Evolutionary conservation across 176 grass and related monocot genomes (phyloP), one percentile per base, ranked within the genome.

Genomic region (Alloteropsis semialata): DNA sequence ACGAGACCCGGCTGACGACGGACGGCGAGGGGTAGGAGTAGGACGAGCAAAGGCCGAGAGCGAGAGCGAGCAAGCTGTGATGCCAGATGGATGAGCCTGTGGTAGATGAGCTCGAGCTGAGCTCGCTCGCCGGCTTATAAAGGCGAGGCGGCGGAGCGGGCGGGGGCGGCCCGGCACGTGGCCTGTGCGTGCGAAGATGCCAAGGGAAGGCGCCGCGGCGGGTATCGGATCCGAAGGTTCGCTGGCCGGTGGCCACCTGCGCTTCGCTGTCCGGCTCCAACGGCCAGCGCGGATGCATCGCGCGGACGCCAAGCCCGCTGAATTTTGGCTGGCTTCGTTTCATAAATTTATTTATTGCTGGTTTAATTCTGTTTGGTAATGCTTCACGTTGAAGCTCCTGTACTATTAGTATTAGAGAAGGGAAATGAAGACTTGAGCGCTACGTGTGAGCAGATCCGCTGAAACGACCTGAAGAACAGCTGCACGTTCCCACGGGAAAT

Each of bases 221-320:
- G 50, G 62, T 14, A 76, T 76, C 79, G 41, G 80, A 83, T 72
- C 61, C 60, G 5, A 68, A 60, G 70, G 51, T 69, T 80, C 87
- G 14, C 27, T 29, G 39, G 58, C 73, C 44, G 59, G 77, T 33
- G 43, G 53, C 75, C 49, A 55, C 83, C 72, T 57, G 83, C 36
- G 78, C 55, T 1, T 64, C 74, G 78, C 84, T 67, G 78, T 74
- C 28, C 15, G 48, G 73, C 65, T 65, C 46, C 71, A 8, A 37
- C 44, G 70, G 87, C 82, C 82, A 38, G 76, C 64, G 53, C 25
- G 42, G 42, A 51, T 19, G 1, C 37, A n/a, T n/a, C n/a, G n/a
- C n/a, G n/a, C n/a, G n/a, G n/a, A n/a, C 34, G 2, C 5, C 3
- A 36, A 36, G 5, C 34, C 34, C 34, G 34, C 34, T 36, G 34